A percentile compares a stretch with the other conserved stretches of the same genome.
Evolutionary conservation across 257 asterid species (phyloP).

Genomic region (Apocynum venetum): DNA sequence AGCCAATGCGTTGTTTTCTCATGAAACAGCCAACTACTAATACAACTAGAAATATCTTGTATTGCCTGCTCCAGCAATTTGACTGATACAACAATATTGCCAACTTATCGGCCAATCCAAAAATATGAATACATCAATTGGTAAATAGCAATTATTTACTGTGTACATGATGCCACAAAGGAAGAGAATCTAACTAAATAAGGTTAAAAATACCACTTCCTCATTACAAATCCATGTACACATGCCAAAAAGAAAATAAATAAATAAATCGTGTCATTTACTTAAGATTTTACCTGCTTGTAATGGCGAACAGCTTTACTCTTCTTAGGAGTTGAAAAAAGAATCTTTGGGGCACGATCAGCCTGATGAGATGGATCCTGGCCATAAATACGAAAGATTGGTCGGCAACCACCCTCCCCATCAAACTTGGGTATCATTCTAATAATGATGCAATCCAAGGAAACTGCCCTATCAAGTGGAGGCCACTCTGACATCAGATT

Average conservation of each 20-base stretch:
- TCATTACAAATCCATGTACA: neutral
- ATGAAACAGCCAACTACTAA: neutral
- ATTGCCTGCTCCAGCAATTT: neutral
- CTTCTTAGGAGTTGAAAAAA: slow-evolving; percentile 75
- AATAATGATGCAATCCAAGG: slow-evolving; percentile 79
- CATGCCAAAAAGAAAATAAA: neutral
- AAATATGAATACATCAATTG: neutral
- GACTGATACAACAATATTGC: neutral
- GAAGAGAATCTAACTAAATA: neutral
- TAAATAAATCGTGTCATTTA: neutral
- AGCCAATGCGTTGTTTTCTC: neutral
- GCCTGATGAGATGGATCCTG: slow-evolving; percentile 62
- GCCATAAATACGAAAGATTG: slow-evolving; percentile 81
- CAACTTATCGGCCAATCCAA: neutral
- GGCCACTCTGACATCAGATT: slow-evolving; percentile 90
- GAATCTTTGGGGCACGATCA: slow-evolving; percentile 71
- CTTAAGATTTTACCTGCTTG: slow-evolving; percentile 58
- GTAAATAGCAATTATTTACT: neutral
- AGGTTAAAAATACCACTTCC: slow-evolving; percentile 1
- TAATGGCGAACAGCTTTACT: slow-evolving; percentile 67
- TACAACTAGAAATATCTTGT: neutral
- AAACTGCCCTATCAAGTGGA: slow-evolving; percentile 82
- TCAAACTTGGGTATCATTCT: slow-evolving; percentile 85
- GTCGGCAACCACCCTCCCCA: slow-evolving; percentile 83
- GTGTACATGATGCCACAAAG: neutral